A percentile compares a stretch with the other conserved stretches of the same genome.
phyloP scores from a whole-genome alignment of 345 rosid genomes.

The Euphorbia tirucalli region DNA sequence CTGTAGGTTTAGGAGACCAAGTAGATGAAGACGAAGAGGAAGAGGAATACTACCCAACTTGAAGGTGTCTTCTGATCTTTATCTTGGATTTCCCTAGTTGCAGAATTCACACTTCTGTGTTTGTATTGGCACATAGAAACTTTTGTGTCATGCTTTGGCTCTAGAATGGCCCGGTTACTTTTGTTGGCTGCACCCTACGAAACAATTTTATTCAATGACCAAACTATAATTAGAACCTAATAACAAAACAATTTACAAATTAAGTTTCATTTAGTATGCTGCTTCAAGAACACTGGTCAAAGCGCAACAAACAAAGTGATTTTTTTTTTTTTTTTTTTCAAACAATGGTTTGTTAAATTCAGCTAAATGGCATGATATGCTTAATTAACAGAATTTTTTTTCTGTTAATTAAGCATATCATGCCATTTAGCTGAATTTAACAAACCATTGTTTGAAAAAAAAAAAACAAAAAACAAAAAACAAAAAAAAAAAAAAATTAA shows the following conservation, averaged over 20 bases:
- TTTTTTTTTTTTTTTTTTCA: too few species aligned
- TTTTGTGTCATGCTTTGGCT: constrained; percentile 27
- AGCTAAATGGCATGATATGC: not conserved
- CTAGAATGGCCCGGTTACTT: constrained; percentile 34
- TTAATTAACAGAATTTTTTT: too few species aligned
- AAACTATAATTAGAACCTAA: not conserved
- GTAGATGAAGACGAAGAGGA: too few species aligned
- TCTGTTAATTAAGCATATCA: not conserved
- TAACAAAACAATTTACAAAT: not conserved
- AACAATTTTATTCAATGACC: constrained; percentile 1
- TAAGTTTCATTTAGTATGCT: not conserved
- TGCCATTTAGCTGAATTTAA: not conserved
- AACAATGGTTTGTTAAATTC: too few species aligned
- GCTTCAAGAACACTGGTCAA: too few species aligned
- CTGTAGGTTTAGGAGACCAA: too few species aligned
- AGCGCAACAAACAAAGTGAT: too few species aligned
- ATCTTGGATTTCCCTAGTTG: constrained; percentile 22
- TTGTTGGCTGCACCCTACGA: constrained; percentile 57
- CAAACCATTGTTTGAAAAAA: too few species aligned
- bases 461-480: too few species aligned
- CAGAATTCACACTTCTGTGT: constrained; percentile 12
- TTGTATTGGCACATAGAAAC: constrained; percentile 14
- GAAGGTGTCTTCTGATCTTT: constrained; percentile 31
- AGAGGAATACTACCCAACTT: too few species aligned
- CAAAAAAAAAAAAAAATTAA: too few species aligned